phyloP scores from a whole-genome alignment of 1,284 basidiomycete species.

The Austropuccinia psidii region DNA sequence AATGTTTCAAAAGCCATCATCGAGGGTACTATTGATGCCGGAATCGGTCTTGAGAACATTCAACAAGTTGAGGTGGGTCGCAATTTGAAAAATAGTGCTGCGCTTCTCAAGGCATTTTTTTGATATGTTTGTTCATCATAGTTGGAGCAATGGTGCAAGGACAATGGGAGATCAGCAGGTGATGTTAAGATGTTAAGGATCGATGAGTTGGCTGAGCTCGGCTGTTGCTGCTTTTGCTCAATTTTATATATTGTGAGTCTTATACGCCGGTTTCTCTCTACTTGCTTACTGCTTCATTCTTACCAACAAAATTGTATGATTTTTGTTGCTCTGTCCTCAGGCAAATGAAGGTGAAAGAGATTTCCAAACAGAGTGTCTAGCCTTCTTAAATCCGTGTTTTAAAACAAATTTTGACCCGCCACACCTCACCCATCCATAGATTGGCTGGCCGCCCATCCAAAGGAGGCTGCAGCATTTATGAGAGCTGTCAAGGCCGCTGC shows the following conservation, averaged over 20 bases:
- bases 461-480: slow-evolving; percentile 49
- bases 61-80: slow-evolving; percentile 43
- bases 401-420: no score
- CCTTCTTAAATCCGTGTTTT: no score
- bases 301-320: neutral
- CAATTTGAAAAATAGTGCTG: neutral
- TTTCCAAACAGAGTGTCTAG: neutral
- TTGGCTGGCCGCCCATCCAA: slow-evolving; percentile 43
- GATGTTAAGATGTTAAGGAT: slow-evolving; percentile 50
- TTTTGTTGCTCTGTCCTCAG: neutral
- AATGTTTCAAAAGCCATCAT: slow-evolving; percentile 48
- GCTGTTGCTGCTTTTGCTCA: slow-evolving; percentile 49
- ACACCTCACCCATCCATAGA: neutral
- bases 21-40: slow-evolving; percentile 48
- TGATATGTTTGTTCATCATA: slow-evolving; percentile 39
- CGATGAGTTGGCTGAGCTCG: slow-evolving; percentile 47
- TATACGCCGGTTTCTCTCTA: neutral
- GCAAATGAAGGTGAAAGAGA: slow-evolving; percentile 31
- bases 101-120: slow-evolving; percentile 37
- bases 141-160: slow-evolving; percentile 49
- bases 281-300: neutral
- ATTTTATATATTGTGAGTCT: slow-evolving; percentile 40
- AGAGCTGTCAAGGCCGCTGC: slow-evolving; percentile 48
- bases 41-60: slow-evolving; percentile 49
- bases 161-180: slow-evolving; percentile 44